Evolutionary conservation across 352 stramenopile genomes (phyloP).

Genomic region (Globisporangium abappressorium): DNA sequence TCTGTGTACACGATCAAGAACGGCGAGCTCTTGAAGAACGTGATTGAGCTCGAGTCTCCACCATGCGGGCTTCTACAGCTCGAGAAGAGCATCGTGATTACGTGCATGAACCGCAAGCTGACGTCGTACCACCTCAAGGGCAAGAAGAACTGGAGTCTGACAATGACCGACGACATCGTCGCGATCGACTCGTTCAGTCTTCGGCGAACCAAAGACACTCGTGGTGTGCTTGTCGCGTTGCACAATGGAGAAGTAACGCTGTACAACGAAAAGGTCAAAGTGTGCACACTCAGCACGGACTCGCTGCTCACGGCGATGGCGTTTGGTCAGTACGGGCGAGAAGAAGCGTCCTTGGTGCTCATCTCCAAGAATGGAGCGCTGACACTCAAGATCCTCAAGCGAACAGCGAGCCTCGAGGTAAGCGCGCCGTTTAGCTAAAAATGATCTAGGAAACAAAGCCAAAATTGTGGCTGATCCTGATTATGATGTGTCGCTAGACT

Average conservation of each 20-base stretch:
- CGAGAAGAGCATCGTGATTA: constrained; percentile 85
- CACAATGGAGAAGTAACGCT: constrained; percentile 82
- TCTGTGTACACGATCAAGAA: constrained; percentile 91
- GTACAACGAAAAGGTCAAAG: constrained; percentile 88
- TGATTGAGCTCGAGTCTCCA: constrained; percentile 86
- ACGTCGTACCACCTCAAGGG: constrained; percentile 89
- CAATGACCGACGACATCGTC: constrained; percentile 81
- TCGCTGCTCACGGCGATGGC: constrained; percentile 67
- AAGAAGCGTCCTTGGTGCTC: constrained; percentile 83
- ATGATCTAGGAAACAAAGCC: neutral
- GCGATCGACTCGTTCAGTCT: constrained; percentile 76
- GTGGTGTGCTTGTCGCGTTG: constrained; percentile 81
- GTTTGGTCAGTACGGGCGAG: constrained; percentile 86
- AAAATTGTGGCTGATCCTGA: neutral
- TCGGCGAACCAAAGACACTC: constrained; percentile 68
- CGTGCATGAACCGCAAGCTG: constrained; percentile 84
- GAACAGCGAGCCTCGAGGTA: constrained; percentile 74
- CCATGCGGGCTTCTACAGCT: constrained; percentile 72
- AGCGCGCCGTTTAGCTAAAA: neutral
- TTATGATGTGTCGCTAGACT: constrained; percentile 15
- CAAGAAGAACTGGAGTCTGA: constrained; percentile 89
- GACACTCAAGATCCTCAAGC: constrained; percentile 87
- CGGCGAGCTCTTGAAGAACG: constrained; percentile 77
- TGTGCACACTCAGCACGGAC: constrained; percentile 70
- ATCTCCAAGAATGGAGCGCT: constrained; percentile 78